Conservation (phyloP, 2,329 filamentous ascomycete species). For the Cercospora canescens region DNA sequence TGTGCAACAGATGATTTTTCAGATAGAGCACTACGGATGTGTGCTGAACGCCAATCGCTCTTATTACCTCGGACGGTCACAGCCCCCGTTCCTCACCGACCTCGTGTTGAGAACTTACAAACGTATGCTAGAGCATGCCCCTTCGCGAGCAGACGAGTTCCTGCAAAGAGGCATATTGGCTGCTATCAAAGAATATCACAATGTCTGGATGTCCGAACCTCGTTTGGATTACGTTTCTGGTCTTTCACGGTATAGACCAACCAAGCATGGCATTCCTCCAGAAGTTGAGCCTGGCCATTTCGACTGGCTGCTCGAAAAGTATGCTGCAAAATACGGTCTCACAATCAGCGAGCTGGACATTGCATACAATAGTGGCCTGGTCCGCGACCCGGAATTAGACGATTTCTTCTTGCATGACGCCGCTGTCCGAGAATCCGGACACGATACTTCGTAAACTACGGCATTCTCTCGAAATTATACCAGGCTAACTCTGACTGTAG, state of each 20-base stretch:
- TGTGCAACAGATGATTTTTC: slow-evolving; percentile 96
- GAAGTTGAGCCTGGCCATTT: slow-evolving; percentile 91
- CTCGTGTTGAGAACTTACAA: slow-evolving; percentile 95
- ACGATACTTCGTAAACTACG: slow-evolving; percentile 97
- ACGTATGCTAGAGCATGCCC: slow-evolving; percentile 84
- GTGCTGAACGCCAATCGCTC: slow-evolving; percentile 95
- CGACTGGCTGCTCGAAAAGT: slow-evolving; percentile 76
- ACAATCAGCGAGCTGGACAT: slow-evolving; percentile 79
- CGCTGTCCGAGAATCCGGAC: slow-evolving; percentile 91
- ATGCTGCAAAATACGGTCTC: slow-evolving; percentile 81
- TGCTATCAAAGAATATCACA: slow-evolving; percentile 95
- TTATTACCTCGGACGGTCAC: slow-evolving; percentile 91
- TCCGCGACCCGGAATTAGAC: slow-evolving; percentile 85
- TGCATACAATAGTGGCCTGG: slow-evolving; percentile 77
- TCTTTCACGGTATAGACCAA: slow-evolving; percentile 80
- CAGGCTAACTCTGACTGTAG: too few species aligned
- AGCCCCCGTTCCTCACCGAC: slow-evolving; percentile 95
- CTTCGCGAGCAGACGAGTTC: slow-evolving; percentile 77
- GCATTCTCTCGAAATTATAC: too few species aligned
- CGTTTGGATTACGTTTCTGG: slow-evolving; percentile 76
- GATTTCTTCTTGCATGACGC: slow-evolving; percentile 96
- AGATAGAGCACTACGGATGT: slow-evolving; percentile 97
- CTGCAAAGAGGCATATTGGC: slow-evolving; percentile 77
- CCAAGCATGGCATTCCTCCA: slow-evolving; percentile 81
- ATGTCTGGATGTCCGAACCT: slow-evolving; percentile 74